Percentiles rank a stretch among this genome's conserved stretches.
Conservation (phyloP, 2,329 filamentous ascomycete genomes). For the Lachnellula hyalina region DNA sequence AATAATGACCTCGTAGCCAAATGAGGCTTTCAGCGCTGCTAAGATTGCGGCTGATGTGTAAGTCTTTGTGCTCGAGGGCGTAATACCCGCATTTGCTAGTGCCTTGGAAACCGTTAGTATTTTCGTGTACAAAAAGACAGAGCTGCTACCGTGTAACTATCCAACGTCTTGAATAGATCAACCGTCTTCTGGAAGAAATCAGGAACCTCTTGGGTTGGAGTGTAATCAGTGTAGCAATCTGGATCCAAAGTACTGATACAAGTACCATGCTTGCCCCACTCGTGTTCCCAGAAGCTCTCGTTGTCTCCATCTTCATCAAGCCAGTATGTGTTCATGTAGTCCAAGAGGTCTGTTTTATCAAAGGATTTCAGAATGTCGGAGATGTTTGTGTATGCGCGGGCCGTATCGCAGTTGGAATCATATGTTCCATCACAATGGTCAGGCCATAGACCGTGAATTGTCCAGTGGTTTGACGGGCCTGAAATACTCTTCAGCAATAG, state of each 20-base stretch:
- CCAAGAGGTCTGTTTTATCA: conserved; percentile 50
- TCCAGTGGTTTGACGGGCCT: conserved; percentile 45
- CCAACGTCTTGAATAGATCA: conserved; percentile 59
- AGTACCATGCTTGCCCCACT: conserved; percentile 70
- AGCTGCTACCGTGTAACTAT: conserved; percentile 50
- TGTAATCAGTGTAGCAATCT: conserved; percentile 50
- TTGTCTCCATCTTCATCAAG: conserved; percentile 61
- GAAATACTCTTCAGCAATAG: not conserved
- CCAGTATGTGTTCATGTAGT: conserved; percentile 58
- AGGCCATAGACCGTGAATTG: conserved; percentile 62
- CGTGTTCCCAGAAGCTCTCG: conserved; percentile 66
- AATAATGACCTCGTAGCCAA: conserved; percentile 42
- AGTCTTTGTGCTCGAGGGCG: conserved; percentile 38
- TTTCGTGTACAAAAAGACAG: conserved; percentile 11
- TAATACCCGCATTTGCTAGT: conserved; percentile 56
- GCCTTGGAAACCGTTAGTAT: conserved; percentile 34
- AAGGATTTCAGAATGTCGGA: conserved; percentile 52
- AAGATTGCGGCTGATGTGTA: conserved; percentile 42
- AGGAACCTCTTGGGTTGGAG: conserved; percentile 15
- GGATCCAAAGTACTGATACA: conserved; percentile 66
- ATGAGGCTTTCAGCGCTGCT: conserved; percentile 38
- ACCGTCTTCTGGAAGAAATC: conserved; percentile 66
- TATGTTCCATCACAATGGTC: conserved; percentile 67
- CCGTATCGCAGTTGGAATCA: conserved; percentile 58
- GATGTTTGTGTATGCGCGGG: conserved; percentile 60